These are phyloP conservation scores for Neopestalotiopsis rosae DNA, from an alignment of 2,329 filamentous ascomycete genomes.

Conservation along the genomic window DNA sequence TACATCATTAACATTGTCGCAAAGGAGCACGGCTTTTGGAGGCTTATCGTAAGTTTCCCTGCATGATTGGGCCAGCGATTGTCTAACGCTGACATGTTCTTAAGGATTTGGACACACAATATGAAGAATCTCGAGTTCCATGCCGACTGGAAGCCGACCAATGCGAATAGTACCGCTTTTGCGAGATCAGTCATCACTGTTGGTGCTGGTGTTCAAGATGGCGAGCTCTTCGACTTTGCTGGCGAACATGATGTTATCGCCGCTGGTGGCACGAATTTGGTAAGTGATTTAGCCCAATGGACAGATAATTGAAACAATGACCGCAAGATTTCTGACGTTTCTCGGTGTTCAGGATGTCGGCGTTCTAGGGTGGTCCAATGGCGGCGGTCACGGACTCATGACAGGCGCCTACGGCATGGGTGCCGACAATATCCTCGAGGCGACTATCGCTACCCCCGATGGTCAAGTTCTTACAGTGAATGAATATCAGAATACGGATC, in stretches of 20 bases:
- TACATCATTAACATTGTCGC: no score
- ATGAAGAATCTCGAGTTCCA: neutral
- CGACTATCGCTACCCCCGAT: neutral
- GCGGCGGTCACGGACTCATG: neutral
- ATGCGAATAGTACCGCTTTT: neutral
- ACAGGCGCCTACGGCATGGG: neutral
- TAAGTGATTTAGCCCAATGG: neutral
- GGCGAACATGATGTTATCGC: neutral
- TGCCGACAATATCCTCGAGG: neutral
- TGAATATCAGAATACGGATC: neutral
- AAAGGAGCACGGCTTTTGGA: slow-evolving; percentile 24
- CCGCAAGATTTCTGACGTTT: neutral
- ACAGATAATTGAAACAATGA: no score
- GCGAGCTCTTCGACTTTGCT: neutral
- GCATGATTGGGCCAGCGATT: fast-evolving
- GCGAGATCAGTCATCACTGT: neutral
- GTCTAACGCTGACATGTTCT: neutral
- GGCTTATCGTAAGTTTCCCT: neutral
- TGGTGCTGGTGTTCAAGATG: neutral
- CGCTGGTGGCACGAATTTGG: neutral
- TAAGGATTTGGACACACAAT: slow-evolving; percentile 1
- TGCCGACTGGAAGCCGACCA: neutral
- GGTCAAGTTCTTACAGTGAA: neutral
- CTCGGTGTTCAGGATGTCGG: neutral
- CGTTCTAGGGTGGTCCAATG: neutral